Conservation (phyloP, 1,284 basidiomycete species). For the Cryptococcus sp. region DNA sequence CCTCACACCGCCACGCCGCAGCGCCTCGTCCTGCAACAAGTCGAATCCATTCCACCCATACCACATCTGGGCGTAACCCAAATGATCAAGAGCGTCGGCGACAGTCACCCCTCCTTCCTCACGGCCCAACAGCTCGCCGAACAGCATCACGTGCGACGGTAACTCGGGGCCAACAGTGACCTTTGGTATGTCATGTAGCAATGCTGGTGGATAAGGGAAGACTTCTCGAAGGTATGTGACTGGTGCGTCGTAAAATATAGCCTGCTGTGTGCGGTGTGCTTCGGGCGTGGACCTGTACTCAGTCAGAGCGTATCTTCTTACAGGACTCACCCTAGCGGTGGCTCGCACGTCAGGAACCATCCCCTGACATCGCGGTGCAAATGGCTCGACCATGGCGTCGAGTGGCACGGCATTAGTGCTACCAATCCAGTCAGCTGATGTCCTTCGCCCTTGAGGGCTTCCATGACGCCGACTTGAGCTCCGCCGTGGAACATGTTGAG, state of each 20-base stretch:
- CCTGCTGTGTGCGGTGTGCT: slow-evolving; percentile 76
- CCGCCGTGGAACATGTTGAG: slow-evolving; percentile 71
- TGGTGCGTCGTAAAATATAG: slow-evolving; percentile 78
- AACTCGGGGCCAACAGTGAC: slow-evolving; percentile 57
- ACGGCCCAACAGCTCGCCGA: slow-evolving; percentile 28
- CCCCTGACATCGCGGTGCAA: slow-evolving; percentile 70
- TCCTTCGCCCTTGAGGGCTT: slow-evolving; percentile 30
- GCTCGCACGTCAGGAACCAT: slow-evolving; percentile 90
- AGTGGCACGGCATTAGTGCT: slow-evolving; percentile 95
- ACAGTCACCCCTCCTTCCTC: slow-evolving; percentile 43
- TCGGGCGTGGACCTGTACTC: slow-evolving; percentile 32
- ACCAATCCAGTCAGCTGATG: slow-evolving; percentile 61
- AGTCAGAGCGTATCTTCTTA: not conserved
- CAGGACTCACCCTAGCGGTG: slow-evolving; percentile 69
- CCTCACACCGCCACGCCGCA: slow-evolving; percentile 71
- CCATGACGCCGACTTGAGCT: slow-evolving; percentile 74
- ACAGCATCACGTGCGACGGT: slow-evolving; percentile 36
- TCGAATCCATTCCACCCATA: slow-evolving; percentile 64
- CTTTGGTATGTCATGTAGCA: slow-evolving; percentile 44
- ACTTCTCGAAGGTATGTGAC: slow-evolving; percentile 64
- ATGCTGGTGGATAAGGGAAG: slow-evolving; percentile 57
- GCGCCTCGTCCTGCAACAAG: slow-evolving; percentile 73
- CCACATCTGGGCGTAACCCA: slow-evolving; percentile 67
- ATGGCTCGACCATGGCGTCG: slow-evolving; percentile 91
- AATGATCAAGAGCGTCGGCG: slow-evolving; percentile 57